phyloP scores from a whole-genome alignment of 2,329 filamentous ascomycete species.

The Phaeosphaeriaceae sp. region DNA sequence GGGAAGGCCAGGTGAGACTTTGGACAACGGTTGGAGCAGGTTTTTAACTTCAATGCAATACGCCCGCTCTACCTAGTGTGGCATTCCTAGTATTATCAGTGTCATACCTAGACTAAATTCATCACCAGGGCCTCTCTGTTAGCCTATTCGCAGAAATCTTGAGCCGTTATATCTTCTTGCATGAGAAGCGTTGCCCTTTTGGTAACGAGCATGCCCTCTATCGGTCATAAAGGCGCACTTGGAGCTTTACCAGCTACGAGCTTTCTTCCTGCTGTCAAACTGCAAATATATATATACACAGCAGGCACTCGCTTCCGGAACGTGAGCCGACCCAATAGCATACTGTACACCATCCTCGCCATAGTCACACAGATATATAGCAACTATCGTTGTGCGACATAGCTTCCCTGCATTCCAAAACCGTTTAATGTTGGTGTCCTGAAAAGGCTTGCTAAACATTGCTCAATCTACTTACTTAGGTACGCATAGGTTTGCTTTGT shows the following conservation, averaged over 20 bases:
- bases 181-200: conserved; percentile 19
- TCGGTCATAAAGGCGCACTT: conserved; percentile 21
- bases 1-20: too few species aligned
- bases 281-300: conserved; percentile 16
- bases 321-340: conserved; percentile 1
- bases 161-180: conserved; percentile 1
- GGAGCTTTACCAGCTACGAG: conserved; percentile 18
- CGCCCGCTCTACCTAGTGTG: too few species aligned
- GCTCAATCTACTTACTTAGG: neutral
- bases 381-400: conserved; percentile 12
- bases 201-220: conserved; percentile 11
- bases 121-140: neutral
- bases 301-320: conserved; percentile 1
- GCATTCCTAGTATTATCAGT: neutral
- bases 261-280: conserved; percentile 9
- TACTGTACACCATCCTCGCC: conserved; percentile 8
- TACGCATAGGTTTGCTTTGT: neutral
- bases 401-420: neutral
- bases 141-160: neutral
- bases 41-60: too few species aligned
- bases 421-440: too few species aligned
- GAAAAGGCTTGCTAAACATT: conserved; percentile 7
- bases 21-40: too few species aligned
- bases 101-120: neutral
- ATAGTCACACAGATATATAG: conserved; percentile 11